Evolutionary conservation across 805 yeast genomes (phyloP), one percentile per base, ranked within the genome.

Genomic region (Candida corydali): DNA sequence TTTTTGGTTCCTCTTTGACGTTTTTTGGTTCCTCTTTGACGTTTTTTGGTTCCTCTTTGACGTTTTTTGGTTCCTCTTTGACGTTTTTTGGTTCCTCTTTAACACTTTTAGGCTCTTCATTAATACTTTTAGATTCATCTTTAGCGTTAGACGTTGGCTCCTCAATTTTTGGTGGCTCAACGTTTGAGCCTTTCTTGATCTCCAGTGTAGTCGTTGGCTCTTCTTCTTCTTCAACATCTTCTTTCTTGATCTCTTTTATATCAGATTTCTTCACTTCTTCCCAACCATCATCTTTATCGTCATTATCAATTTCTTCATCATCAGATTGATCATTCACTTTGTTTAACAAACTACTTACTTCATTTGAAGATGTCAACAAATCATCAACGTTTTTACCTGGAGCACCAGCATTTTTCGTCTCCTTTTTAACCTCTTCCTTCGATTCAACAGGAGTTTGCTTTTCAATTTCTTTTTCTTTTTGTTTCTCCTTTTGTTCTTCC

Each of bases 251-350:
- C 8, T 12, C 15, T 23, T 32, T 45, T 16, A 41, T 54, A 12
- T 33, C 36, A 7, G 65, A 57, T 40, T 51, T 59, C 49, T 47
- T 54, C 17, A 56, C 66, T 50, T 52, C 70, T 45, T 60, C 71
- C 72, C 67, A 65, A 12, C 59, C 68, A 20, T 64, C 70, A 17
- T 49, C 54, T 24, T 24, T 24, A 14, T 26, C 28, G 11, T 47
- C 45, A 27, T 52, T 54, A 31, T 50, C 53, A 7, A 38, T 48
- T 33, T 62, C 69, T 35, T 68, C 71, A 19, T 61, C 57, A 37
- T 67, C 70, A 14, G 67, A 59, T 39, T 57, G 55, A 24, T 61
- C 65, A 25, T 54, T 58, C 1, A 66, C 73, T 42, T 65, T 66
- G 37, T 45, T 49, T 25, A 67, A 60, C 35, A 67, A 56, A 17